A percentile compares a stretch with the other conserved stretches of the same genome.
Evolutionary conservation across 208 protist genomes (phyloP).

Genomic region (Herpetomonas tarakana): DNA sequence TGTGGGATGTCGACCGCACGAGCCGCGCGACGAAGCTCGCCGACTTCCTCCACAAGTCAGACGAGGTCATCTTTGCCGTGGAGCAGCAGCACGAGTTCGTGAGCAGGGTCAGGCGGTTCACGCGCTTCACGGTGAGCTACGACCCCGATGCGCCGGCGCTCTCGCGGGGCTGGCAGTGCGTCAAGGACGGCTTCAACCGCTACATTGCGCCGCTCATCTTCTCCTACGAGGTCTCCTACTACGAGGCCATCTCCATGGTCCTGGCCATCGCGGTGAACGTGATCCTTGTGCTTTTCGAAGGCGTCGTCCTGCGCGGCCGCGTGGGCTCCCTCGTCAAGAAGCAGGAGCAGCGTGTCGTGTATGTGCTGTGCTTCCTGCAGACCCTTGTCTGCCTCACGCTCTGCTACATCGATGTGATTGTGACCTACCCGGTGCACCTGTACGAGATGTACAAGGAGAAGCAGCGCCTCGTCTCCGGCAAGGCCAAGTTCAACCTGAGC

Average conservation of each 20-base stretch:
- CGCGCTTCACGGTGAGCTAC: conserved; percentile 29
- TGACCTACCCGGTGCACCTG: conserved; percentile 51
- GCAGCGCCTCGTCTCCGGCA: conserved; percentile 35
- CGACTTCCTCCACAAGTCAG: conserved; percentile 76
- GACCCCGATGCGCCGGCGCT: conserved; percentile 3
- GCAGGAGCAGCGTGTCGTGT: conserved; percentile 11
- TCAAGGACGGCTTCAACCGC: conserved; percentile 46
- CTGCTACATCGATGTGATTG: conserved; percentile 44
- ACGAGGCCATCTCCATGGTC: conserved; percentile 54
- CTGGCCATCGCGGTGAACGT: conserved; percentile 58
- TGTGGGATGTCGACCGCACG: conserved; percentile 75
- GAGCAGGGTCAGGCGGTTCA: conserved; percentile 32
- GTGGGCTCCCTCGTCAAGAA: conserved; percentile 3
- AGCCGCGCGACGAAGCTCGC: conserved; percentile 71
- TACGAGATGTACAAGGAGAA: conserved; percentile 60
- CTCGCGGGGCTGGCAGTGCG: conserved; percentile 7
- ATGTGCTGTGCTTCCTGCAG: conserved; percentile 46
- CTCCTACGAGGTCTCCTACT: conserved; percentile 40
- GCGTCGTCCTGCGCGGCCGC: conserved; percentile 6
- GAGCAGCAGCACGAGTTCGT: conserved; percentile 59
- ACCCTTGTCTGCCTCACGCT: conserved; percentile 37
- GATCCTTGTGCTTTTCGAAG: conserved; percentile 46
- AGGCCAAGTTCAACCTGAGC: conserved; percentile 38
- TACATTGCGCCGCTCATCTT: conserved; percentile 46
- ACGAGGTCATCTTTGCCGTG: conserved; percentile 84